Evolutionary conservation across 2,329 filamentous ascomycete species (phyloP).

Genomic region (Ceratocystis diversiconidia): DNA sequence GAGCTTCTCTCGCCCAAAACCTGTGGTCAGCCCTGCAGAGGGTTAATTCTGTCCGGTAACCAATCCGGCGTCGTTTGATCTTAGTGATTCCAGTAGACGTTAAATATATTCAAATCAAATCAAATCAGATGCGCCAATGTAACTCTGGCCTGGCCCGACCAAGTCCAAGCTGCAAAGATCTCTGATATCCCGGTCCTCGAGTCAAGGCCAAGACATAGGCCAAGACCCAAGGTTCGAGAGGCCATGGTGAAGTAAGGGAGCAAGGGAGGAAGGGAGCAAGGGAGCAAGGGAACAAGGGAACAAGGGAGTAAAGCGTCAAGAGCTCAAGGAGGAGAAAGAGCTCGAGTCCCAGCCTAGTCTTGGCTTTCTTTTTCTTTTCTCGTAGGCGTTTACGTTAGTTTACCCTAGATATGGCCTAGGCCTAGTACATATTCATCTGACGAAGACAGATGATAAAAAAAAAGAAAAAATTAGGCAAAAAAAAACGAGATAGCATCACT

Average conservation of each 20-base stretch:
- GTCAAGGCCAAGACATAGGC: neutral
- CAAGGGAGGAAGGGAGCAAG: too few relatives aligned
- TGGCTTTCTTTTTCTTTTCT: neutral
- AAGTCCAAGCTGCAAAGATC: slow-evolving; percentile 3
- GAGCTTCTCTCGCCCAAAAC: too few relatives aligned
- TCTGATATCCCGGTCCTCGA: neutral
- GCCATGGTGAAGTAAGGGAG: too few relatives aligned
- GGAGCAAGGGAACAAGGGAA: neutral
- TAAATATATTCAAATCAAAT: too few relatives aligned
- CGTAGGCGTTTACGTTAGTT: neutral
- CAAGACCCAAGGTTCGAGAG: neutral
- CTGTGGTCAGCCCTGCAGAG: too few relatives aligned
- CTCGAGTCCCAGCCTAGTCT: neutral
- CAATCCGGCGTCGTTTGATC: too few relatives aligned
- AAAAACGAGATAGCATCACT: neutral
- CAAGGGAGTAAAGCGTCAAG: neutral
- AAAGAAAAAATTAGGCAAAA: neutral
- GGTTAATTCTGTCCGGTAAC: too few relatives aligned
- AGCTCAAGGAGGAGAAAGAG: neutral
- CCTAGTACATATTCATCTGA: neutral
- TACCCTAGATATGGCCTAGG: neutral
- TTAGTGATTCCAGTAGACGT: too few relatives aligned
- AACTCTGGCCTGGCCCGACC: neutral
- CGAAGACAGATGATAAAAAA: too few relatives aligned
- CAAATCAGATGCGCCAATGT: slow-evolving; percentile 7